Evolutionary conservation across 495 filamentous ascomycete species (phyloP), one percentile per base, ranked within the genome.

Genomic region (Podospora fimiseda): DNA sequence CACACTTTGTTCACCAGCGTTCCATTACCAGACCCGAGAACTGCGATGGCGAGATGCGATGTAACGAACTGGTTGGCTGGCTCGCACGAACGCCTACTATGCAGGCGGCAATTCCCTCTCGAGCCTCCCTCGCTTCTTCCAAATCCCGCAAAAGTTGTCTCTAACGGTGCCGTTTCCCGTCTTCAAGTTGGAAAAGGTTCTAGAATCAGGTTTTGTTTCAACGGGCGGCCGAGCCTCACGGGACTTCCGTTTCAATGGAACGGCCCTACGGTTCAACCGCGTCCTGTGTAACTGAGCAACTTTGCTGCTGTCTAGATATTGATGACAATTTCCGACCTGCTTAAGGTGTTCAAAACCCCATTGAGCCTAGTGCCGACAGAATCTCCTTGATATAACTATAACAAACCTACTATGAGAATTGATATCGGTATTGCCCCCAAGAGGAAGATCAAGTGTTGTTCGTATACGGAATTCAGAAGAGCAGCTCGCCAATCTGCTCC

Each of bases 1-100:
- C 27, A 33, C 27, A 16, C 44, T 13, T 20, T 20, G 42, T 19
- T 27, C 1, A 22, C 7, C 18, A 62, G 57, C 53, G 62, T 65
- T 63, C 56, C 64, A 67, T 63, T 55, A 53, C 51, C 45, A 52
- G 48, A 55, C 62, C 60, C 62, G 52, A 53, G 38, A 59, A 30
- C 57, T 55, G 60, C 51, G 64, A 65, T 63, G 62, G 57, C 51
- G 22, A 57, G 55, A 63, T 60, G 64, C 62, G 62, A 65, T 67
- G 62, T 57, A 64, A 66, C 64, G 38, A n/a, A 30, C 47, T 50
- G 43, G 27, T 11, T 33, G 11, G 11, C 27, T 33, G 42, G n/a
- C 22, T 47, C 22, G 22, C 44, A 47, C 44, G 44, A 47, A 53
- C 33, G 45, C 60, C 45, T 53, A 55, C 23, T 50, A 21, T 42